These are phyloP conservation scores for Sugiyamaella paludigena DNA, from an alignment of 1,139 yeast species.

Conservation along the genomic window DNA sequence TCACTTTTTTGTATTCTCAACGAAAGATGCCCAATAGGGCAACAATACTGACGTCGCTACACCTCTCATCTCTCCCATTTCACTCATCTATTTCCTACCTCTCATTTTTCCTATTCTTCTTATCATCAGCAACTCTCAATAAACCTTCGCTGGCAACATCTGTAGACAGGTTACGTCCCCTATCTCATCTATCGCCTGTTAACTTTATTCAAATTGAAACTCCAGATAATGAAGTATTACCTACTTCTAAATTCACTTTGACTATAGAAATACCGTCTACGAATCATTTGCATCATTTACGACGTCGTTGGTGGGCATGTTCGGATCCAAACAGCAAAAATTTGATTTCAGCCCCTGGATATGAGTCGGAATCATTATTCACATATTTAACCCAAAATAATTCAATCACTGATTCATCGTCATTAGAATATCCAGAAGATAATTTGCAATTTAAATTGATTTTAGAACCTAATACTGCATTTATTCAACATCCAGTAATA, in stretches of 20 bases:
- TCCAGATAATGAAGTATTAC: constrained; percentile 19
- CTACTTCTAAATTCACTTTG: constrained; percentile 4
- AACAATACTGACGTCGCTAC: too few species aligned
- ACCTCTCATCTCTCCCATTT: too few species aligned
- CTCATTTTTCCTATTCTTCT: too few species aligned
- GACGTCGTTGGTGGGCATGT: constrained; percentile 35
- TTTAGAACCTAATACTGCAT: constrained; percentile 27
- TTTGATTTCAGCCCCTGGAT: background rate
- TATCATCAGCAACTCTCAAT: background rate
- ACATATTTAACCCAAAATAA: constrained; percentile 31
- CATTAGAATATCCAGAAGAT: constrained; percentile 31
- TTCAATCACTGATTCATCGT: constrained; percentile 10
- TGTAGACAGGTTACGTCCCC: constrained; percentile 23
- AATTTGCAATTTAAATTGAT: constrained; percentile 30
- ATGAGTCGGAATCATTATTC: constrained; percentile 27
- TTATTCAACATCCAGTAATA: constrained; percentile 10
- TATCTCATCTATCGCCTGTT: constrained; percentile 28
- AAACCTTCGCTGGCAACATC: constrained; percentile 20
- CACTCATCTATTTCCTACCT: too few species aligned
- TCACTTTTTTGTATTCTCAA: too few species aligned
- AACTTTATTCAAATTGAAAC: constrained; percentile 20
- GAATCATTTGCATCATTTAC: constrained; percentile 28
- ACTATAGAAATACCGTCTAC: constrained; percentile 27
- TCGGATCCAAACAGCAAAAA: constrained; percentile 31
- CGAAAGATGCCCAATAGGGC: too few species aligned